Evolutionary conservation across 306 rosid genomes (phyloP).

Genomic region (Mucuna pruriens): DNA sequence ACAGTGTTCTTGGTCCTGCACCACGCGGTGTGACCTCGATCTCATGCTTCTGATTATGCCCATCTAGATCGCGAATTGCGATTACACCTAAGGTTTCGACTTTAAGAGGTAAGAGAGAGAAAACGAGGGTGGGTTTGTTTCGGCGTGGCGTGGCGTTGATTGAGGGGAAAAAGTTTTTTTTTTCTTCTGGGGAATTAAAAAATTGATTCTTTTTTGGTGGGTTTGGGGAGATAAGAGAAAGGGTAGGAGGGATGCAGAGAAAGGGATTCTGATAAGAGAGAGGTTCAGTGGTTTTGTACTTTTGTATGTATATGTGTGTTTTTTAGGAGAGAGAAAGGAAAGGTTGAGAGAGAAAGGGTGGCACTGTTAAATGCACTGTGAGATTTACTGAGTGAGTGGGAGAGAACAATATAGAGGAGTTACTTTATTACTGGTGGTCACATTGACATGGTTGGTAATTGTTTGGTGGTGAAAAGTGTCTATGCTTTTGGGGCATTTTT

Average conservation of each 20-base stretch:
- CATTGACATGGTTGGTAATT: not conserved
- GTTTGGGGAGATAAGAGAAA: not conserved
- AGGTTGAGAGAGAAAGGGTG: not conserved
- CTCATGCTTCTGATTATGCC: constrained; percentile 67
- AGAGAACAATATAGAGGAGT: not conserved
- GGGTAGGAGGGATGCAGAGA: not conserved
- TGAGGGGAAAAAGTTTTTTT: constrained; percentile 1
- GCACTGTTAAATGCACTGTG: not conserved
- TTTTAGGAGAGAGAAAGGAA: not conserved
- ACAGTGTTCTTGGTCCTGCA: constrained; percentile 47
- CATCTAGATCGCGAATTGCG: constrained; percentile 33
- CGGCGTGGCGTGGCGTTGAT: constrained; percentile 35
- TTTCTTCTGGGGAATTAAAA: not conserved
- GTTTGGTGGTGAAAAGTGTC: not conserved
- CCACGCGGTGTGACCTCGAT: constrained; percentile 75
- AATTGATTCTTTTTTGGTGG: constrained; percentile 1
- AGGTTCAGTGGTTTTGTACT: not conserved
- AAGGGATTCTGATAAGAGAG: not conserved
- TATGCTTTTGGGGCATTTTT: not conserved
- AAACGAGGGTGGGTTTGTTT: not conserved
- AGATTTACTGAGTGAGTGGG: not conserved
- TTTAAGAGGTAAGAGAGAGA: not conserved
- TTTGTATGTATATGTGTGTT: not conserved
- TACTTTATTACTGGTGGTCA: too few species aligned
- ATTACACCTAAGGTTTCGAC: not conserved